A percentile compares a stretch with the other conserved stretches of the same genome.
Conservation (phyloP, 2,329 filamentous ascomycete genomes). For the Curvularia eragrostidis region DNA sequence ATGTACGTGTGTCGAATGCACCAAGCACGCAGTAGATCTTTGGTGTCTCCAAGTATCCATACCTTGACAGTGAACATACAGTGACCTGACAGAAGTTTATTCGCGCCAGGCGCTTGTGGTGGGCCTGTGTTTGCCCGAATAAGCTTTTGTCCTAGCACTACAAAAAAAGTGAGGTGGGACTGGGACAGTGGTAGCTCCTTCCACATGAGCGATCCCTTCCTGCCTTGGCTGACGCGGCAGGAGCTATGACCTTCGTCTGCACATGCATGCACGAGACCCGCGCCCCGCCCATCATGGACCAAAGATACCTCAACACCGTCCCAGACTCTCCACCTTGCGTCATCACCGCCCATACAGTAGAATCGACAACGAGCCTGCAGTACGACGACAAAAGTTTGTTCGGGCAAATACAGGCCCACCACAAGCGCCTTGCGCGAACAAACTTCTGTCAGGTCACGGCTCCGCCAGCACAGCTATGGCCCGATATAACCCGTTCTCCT, state of each 20-base stretch:
- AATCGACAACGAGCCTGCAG: slow-evolving; percentile 12
- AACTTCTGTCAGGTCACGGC: too few relatives aligned
- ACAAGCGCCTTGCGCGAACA: too few relatives aligned
- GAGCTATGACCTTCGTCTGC: slow-evolving; percentile 29
- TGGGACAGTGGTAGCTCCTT: background rate
- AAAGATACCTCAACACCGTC: slow-evolving; percentile 17
- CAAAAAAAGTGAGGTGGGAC: background rate
- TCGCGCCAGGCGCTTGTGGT: too few relatives aligned
- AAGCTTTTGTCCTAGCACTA: too few relatives aligned
- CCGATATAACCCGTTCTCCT: slow-evolving; percentile 65
- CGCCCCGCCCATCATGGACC: slow-evolving; percentile 13
- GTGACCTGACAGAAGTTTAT: too few relatives aligned
- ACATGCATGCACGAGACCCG: slow-evolving; percentile 20
- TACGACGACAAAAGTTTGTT: too few relatives aligned
- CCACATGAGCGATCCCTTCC: background rate
- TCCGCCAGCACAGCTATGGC: slow-evolving; percentile 36
- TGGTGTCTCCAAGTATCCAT: background rate
- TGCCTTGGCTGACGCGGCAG: slow-evolving; percentile 4
- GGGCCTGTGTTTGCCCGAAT: too few relatives aligned
- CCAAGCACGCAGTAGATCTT: background rate
- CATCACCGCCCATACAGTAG: slow-evolving; percentile 13
- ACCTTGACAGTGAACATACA: background rate
- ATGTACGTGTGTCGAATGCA: background rate
- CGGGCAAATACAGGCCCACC: too few relatives aligned
- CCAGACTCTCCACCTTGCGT: slow-evolving; percentile 13